Conservation (phyloP, 148 eudicot species). For the Cornus florida region DNA sequence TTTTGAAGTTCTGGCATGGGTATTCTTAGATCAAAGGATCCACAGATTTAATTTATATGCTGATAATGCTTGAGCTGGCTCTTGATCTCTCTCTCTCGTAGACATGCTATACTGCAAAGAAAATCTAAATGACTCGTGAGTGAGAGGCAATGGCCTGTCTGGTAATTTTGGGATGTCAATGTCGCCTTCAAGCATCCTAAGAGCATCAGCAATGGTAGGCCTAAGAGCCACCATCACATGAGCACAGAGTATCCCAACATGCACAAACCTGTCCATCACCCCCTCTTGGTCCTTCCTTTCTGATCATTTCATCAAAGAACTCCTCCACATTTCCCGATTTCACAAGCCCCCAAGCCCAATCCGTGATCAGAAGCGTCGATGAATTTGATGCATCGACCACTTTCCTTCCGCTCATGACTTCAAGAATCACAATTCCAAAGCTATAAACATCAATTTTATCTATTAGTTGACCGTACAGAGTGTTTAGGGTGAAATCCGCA, state of each 20-base stretch:
- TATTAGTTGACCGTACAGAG: slow-evolving; percentile 61
- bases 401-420: slow-evolving; percentile 58
- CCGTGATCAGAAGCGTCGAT: slow-evolving; percentile 46
- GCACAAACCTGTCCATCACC: slow-evolving; percentile 64
- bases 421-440: slow-evolving; percentile 62
- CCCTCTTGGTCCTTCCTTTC: slow-evolving; percentile 48
- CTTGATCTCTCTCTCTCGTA: slow-evolving; percentile 13
- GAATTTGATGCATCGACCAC: slow-evolving; percentile 44
- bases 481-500: too few species aligned
- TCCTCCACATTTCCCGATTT: slow-evolving; percentile 40
- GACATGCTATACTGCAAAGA: slow-evolving; percentile 27
- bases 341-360: slow-evolving; percentile 57
- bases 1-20: too few species aligned
- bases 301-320: slow-evolving; percentile 36
- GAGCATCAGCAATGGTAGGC: slow-evolving; percentile 65
- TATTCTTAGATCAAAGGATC: too few species aligned
- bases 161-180: slow-evolving; percentile 58
- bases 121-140: slow-evolving; percentile 45
- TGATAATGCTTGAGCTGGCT: slow-evolving; percentile 18
- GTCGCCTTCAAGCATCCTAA: slow-evolving; percentile 75
- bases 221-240: slow-evolving; percentile 78
- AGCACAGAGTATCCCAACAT: slow-evolving; percentile 66
- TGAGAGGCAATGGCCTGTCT: slow-evolving; percentile 56
- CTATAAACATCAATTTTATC: slow-evolving; percentile 75
- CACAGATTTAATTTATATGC: not conserved